Evolutionary conservation across 139 green algal genomes (phyloP).

Genomic region (Choricystis sp.): DNA sequence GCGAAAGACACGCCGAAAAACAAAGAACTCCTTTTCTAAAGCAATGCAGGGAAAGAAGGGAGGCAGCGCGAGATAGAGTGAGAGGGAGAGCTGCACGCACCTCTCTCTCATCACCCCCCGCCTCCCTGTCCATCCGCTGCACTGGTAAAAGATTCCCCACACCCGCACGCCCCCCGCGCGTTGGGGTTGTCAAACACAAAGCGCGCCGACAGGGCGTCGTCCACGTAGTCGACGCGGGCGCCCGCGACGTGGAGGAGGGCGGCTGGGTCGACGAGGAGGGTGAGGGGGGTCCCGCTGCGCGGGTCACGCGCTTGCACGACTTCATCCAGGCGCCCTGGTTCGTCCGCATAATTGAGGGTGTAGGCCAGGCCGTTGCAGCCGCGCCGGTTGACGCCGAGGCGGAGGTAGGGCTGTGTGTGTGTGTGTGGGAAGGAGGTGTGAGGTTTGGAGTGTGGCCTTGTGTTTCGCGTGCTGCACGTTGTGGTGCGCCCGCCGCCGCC

Average conservation of each 20-base stretch:
- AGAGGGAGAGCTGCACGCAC: no score
- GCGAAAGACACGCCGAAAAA: no score
- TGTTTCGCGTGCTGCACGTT: no score
- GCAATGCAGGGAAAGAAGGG: no score
- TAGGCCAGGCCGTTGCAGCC: slow-evolving; percentile 96
- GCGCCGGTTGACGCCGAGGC: slow-evolving; percentile 75
- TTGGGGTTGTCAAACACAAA: slow-evolving; percentile 95
- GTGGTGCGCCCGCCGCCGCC: no score
- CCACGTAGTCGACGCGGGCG: slow-evolving; percentile 89
- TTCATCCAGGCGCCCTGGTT: slow-evolving; percentile 88
- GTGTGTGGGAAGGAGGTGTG: background rate
- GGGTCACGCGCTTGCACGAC: slow-evolving; percentile 44
- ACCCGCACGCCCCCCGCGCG: slow-evolving; percentile 80
- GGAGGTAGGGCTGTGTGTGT: slow-evolving; percentile 68
- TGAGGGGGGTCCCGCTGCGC: background rate
- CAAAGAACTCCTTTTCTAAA: no score
- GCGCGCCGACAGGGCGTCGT: slow-evolving; percentile 72
- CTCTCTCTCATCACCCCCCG: no score
- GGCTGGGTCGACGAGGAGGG: background rate
- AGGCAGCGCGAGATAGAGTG: no score
- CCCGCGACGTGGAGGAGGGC: slow-evolving; percentile 34
- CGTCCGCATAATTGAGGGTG: slow-evolving; percentile 92
- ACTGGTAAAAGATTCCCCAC: slow-evolving; percentile 83
- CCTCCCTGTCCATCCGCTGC: background rate
- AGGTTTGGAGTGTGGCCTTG: no score